Base-by-base conservation (phyloP, 306 rosid species). In the Quercus variabilis region DNA sequence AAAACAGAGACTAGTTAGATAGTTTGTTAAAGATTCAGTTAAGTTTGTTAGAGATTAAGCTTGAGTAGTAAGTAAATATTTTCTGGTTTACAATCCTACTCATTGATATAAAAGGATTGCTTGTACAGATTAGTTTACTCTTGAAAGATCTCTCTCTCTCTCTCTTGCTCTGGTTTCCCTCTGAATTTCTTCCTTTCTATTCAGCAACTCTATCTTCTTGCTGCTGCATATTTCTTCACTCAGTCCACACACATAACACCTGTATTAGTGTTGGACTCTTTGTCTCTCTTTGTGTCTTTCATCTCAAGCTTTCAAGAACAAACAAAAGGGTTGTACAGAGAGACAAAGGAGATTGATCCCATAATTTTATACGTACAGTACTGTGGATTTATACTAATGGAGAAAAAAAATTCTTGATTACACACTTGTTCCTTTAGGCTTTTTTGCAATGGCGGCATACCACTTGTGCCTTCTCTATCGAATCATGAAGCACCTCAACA, bases 401-500 rank as follows among this genome's bases (percentile, higher is more conserved):
- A 93, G 79, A 83, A 76, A 79, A 79, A 83, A 73, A 54, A 1
- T 79, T 9, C 76, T 90, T 4, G 98, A 93, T 75, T 71, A 74
- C 80, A n/a, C 81, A 11, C 75, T 91, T 64, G 91, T 91, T 25
- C 91, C 99, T 0, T 60, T 52, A 31, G 97, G 97, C 11, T 85
- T 91, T 20, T 12, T 88, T 10, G 54, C 88, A 0, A 85, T 92
- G 92, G 43, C 85, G 23, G 82, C 80, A 3, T 95, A 95, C 83
- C 99, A 95, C 82, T 17, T 79, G 0, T 95, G 97, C 96, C 97
- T 93, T 28, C 82, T 95, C 68, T 59, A 83, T 31, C 84, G 83
- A 31, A 80, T 95, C 49, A 2, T 84, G 3, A 85, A 25, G 38
- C 87, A 86, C 5, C 99, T 97, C 55, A 86, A 91, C 71, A 88